Percentiles rank a stretch among this genome's conserved stretches.
phyloP scores from a whole-genome alignment of 2,329 filamentous ascomycete species.

The Exophiala aquamarina region DNA sequence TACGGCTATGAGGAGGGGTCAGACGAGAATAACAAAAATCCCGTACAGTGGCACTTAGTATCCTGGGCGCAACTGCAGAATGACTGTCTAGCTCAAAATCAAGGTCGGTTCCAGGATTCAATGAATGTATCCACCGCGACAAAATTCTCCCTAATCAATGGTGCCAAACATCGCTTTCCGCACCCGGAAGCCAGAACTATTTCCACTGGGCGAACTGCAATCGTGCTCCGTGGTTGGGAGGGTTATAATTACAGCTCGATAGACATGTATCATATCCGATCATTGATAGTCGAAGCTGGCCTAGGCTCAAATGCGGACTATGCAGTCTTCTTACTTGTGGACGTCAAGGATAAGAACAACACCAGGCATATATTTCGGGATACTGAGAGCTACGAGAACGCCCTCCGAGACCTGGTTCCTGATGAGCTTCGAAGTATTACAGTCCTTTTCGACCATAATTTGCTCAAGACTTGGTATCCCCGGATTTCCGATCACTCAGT shows the following conservation, averaged over 20 bases:
- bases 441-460: slow-evolving; percentile 32
- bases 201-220: slow-evolving; percentile 59
- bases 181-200: slow-evolving; percentile 1
- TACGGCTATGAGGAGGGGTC: slow-evolving; percentile 11
- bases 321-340: slow-evolving; percentile 76
- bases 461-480: slow-evolving; percentile 33
- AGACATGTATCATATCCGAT: slow-evolving; percentile 75
- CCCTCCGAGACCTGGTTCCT: slow-evolving; percentile 58
- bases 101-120: slow-evolving; percentile 6
- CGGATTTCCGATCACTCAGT: slow-evolving; percentile 31
- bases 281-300: slow-evolving; percentile 74
- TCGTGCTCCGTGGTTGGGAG: slow-evolving; percentile 77
- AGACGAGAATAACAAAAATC: slow-evolving; percentile 4
- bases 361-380: slow-evolving; percentile 11
- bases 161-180: neutral
- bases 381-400: slow-evolving; percentile 60
- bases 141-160: slow-evolving; percentile 3
- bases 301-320: slow-evolving; percentile 79
- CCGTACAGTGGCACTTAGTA: slow-evolving; percentile 11
- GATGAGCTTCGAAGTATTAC: slow-evolving; percentile 34
- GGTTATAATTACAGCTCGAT: slow-evolving; percentile 77
- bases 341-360: slow-evolving; percentile 75
- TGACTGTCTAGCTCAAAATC: slow-evolving; percentile 11
- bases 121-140: slow-evolving; percentile 6
- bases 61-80: slow-evolving; percentile 16